Base-by-base conservation (phyloP, 2,329 filamentous ascomycete genomes). In the Dothideomycetes sp. region DNA sequence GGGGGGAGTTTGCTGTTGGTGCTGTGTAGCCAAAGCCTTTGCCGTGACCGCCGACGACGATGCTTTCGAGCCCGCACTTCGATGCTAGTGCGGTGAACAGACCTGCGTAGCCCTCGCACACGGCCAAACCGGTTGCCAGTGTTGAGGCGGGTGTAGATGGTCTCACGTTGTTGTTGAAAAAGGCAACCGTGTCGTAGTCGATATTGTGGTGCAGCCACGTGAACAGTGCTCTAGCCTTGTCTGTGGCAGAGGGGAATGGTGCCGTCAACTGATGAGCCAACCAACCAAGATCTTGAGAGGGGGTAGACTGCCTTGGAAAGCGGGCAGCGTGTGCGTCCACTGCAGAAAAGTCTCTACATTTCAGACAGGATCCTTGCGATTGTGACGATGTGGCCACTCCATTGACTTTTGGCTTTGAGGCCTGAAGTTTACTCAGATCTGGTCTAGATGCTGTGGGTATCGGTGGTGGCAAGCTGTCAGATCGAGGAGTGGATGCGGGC, bases 131-230 rank as follows among this genome's bases (percentile, higher is more conserved):
- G 12, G 73, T 73, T 19, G 77, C 71, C 9, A 96, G 75, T 1
- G 83, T 89, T 22, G 80, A 76, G 24, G 79, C 74, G 0, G 86
- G 81, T 0, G 77, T 81, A 31, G 77, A 78, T 5, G 73, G 68
- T 46, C 77, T 71, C 22, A 94, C 66, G 31, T 67, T 75, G 34
- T 68, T 77, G 41, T 71, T 75, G 54, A 93, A 93, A 64, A 95
- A 94, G 17, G 79, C 73, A 18, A 75, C 70, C 0, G 78, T 77
- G 56, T 96, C 85, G 57, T 96, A 98, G 34, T 71, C 72, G 42
- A 98, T 79, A 52, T 96, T 96, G 60, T 96, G 80, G 61, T 96
- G 89, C 31, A 88, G 77, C 91, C 91, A 98, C 1, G 84, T 85
- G 57, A 96, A 96, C 44, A 98, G 84, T 2, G 79, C 86, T 19